Percentiles rank a stretch among this genome's conserved stretches.
Conservation (phyloP, 2,329 filamentous ascomycete species). For the Penicillium janthinellum region DNA sequence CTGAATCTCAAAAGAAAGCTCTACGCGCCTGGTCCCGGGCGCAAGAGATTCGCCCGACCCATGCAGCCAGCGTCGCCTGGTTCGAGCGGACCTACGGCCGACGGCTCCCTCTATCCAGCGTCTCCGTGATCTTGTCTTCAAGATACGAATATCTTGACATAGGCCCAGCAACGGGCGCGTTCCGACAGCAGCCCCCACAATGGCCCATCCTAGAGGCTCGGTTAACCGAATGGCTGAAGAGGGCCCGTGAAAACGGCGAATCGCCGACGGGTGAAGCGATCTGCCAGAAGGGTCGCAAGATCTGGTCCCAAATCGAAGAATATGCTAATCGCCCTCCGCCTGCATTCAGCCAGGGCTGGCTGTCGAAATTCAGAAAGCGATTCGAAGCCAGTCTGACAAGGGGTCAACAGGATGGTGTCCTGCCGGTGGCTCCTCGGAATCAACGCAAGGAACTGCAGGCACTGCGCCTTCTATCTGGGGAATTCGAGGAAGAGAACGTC, state of each 20-base stretch:
- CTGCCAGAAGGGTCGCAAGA: slow-evolving; percentile 18
- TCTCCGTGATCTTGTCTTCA: slow-evolving; percentile 6
- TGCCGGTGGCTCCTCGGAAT: neutral
- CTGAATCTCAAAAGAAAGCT: slow-evolving; percentile 8
- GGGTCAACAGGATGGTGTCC: neutral
- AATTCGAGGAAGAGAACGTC: slow-evolving; percentile 23
- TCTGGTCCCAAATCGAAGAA: slow-evolving; percentile 18
- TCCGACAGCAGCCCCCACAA: slow-evolving; percentile 5
- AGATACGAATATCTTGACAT: slow-evolving; percentile 4
- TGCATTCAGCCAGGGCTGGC: slow-evolving; percentile 23
- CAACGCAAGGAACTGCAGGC: slow-evolving; percentile 4
- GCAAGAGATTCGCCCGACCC: slow-evolving; percentile 5
- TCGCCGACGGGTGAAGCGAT: slow-evolving; percentile 8
- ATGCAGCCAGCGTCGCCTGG: slow-evolving; percentile 5
- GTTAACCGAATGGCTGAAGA: slow-evolving; percentile 7
- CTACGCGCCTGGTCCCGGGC: slow-evolving; percentile 5
- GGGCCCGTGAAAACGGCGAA: neutral
- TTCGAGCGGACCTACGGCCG: slow-evolving; percentile 7
- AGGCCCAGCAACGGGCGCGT: neutral
- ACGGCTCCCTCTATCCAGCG: slow-evolving; percentile 3
- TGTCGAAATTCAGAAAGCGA: slow-evolving; percentile 11
- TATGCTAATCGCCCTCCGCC: slow-evolving; percentile 18
- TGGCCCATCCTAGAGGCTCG: slow-evolving; percentile 8
- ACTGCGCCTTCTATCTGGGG: slow-evolving; percentile 17
- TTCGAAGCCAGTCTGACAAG: slow-evolving; percentile 9